A percentile compares a stretch with the other conserved stretches of the same genome.
Evolutionary conservation across 1,284 basidiomycete genomes (phyloP).

Genomic region (Cryptococcus sp.): DNA sequence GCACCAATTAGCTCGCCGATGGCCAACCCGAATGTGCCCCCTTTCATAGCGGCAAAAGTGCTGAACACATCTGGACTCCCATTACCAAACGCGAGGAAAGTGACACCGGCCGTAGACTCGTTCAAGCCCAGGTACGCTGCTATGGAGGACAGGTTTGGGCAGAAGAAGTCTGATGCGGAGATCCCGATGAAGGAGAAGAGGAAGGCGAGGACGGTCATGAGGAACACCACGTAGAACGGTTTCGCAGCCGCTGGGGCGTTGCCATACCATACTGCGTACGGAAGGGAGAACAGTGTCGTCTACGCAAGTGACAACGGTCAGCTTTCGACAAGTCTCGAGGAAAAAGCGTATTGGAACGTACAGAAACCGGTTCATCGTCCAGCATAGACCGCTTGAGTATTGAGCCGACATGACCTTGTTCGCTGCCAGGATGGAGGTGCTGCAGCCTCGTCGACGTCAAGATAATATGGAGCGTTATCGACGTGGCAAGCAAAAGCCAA

Average conservation of each 20-base stretch:
- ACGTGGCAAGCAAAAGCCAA: slow-evolving; percentile 36
- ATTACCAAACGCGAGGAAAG: slow-evolving; percentile 90
- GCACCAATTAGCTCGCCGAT: slow-evolving; percentile 94
- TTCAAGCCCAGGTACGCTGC: slow-evolving; percentile 77
- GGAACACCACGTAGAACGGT: slow-evolving; percentile 39
- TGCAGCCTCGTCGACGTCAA: slow-evolving; percentile 19
- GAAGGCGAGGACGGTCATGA: slow-evolving; percentile 53
- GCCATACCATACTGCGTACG: slow-evolving; percentile 39
- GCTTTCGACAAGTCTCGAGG: not conserved
- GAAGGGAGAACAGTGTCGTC: slow-evolving; percentile 26
- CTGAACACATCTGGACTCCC: slow-evolving; percentile 91
- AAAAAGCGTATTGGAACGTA: not conserved
- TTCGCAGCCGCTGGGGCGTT: slow-evolving; percentile 17
- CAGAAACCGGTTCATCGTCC: not conserved
- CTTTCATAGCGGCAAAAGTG: slow-evolving; percentile 89
- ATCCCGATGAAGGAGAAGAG: slow-evolving; percentile 78
- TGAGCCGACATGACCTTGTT: not conserved
- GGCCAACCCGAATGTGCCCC: slow-evolving; percentile 82
- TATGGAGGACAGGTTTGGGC: slow-evolving; percentile 86
- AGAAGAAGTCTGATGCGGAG: slow-evolving; percentile 92
- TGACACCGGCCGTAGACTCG: slow-evolving; percentile 89
- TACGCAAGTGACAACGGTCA: not conserved
- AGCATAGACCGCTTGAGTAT: not conserved
- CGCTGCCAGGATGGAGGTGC: slow-evolving; percentile 2
- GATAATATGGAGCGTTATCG: slow-evolving; percentile 33